Evolutionary conservation across 2,329 filamentous ascomycete genomes (phyloP).

Genomic region (Grosmannia penicillata): DNA sequence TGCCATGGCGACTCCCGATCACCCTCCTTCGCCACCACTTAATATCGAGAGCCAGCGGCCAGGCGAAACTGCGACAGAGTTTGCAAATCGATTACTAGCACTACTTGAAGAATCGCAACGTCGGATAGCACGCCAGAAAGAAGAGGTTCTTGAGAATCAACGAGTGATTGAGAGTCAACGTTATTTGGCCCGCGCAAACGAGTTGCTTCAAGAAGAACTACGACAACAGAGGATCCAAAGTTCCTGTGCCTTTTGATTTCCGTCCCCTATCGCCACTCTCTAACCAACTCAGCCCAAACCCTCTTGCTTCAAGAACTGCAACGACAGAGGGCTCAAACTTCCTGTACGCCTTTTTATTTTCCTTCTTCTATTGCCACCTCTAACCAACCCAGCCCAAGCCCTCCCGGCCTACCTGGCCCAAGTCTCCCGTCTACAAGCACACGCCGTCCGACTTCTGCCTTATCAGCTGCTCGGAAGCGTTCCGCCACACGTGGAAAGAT

Average conservation of each 20-base stretch:
- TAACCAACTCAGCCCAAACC: too few species aligned
- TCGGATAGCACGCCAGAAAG: background rate
- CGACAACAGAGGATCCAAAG: background rate
- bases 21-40: slow-evolving; percentile 1
- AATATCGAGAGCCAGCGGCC: slow-evolving; percentile 1
- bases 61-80: slow-evolving; percentile 1
- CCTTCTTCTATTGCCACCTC: background rate
- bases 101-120: background rate
- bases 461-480: background rate
- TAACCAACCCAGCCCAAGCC: slow-evolving; percentile 2
- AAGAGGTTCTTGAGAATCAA: background rate
- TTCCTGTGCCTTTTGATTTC: background rate
- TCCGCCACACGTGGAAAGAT: slow-evolving; percentile 2
- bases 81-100: background rate
- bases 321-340: background rate
- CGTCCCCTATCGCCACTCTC: too few species aligned
- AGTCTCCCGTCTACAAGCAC: slow-evolving; percentile 4
- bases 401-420: slow-evolving; percentile 4
- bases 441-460: slow-evolving; percentile 3
- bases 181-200: background rate
- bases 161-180: slow-evolving; percentile 1
- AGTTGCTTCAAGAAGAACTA: slow-evolving; percentile 3
- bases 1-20: slow-evolving; percentile 1
- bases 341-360: background rate
- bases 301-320: slow-evolving; percentile 4